Base-by-base conservation (phyloP, 2,329 filamentous ascomycete species). In the Penicillium fuscoglaucum region DNA sequence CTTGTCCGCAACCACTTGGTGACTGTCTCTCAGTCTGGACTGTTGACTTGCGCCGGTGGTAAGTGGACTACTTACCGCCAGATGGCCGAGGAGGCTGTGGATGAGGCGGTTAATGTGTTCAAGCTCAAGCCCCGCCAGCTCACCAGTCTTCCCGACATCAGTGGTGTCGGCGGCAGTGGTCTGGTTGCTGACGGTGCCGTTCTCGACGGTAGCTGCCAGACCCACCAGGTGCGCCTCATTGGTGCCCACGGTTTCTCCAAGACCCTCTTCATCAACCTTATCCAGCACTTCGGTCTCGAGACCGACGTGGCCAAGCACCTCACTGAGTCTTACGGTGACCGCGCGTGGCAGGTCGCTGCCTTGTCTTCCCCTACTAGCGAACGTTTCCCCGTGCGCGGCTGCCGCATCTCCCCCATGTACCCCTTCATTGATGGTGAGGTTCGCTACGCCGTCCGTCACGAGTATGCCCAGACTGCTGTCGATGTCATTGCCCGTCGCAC, bases 41-140 rank as follows among this genome's bases (percentile, higher is more conserved):
- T 96, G 21, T 78, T 96, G 64, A 96, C 91, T 35, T 93, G 90
- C 70, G 90, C 90, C 29, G 91, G 91, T 66, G 91, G 91, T 48
- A 96, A 96, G 78, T 96, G 91, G 91, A 96, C 91, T 3, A 96
- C 91, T 1, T 96, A 96, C 78, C 88, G 91, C 57, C 90, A 96
- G 75, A 96, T 96, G 91, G 90, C 91, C 24, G 90, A 96, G 76
- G 90, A 96, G 72, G 90, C 89, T 45, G 90, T 96, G 44, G 90
- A 96, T 69, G 87, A 90, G 69, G 90, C 91, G 10, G 83, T 95
- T 72, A 80, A 83, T 52, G 80, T 84, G 59, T 93, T 91, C 75
- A 77, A 80, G 9, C 82, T 95, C 37, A 73, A 82, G 53, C 78
- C 88, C 3, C 79, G 79, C 48, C 79, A 86, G 17, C 76, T 88